phyloP scores from a whole-genome alignment of 768 basidiomycete species.

The Termitomyces sp. region DNA sequence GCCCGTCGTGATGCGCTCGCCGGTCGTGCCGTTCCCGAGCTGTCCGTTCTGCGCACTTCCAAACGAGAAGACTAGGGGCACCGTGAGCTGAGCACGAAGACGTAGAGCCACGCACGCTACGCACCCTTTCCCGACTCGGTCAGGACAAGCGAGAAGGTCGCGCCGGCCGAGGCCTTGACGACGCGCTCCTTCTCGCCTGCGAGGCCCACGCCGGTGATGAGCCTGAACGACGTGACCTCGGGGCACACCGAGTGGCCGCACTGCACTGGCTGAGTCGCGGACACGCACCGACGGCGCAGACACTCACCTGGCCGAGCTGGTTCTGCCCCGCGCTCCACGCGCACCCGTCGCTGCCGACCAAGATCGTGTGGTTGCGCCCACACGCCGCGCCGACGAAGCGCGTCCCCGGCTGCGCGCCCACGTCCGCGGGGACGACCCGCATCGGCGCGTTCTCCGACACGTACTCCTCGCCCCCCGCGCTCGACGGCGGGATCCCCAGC shows the following conservation, averaged over 20 bases:
- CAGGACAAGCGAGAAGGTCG: slow-evolving; percentile 80
- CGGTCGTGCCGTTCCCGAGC: slow-evolving; percentile 87
- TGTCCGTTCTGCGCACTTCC: slow-evolving; percentile 94
- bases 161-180: slow-evolving; percentile 74
- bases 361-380: slow-evolving; percentile 76
- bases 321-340: slow-evolving; percentile 88
- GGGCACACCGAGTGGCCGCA: slow-evolving; percentile 68
- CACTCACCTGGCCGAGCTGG: slow-evolving; percentile 70
- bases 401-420: slow-evolving; percentile 56
- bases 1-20: slow-evolving; percentile 85
- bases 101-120: slow-evolving; percentile 11
- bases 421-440: slow-evolving; percentile 50
- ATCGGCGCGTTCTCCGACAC: slow-evolving; percentile 77
- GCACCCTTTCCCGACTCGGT: slow-evolving; percentile 79
- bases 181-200: slow-evolving; percentile 62
- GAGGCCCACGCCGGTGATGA: slow-evolving; percentile 54
- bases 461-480: slow-evolving; percentile 46
- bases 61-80: slow-evolving; percentile 71
- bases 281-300: background rate
- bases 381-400: slow-evolving; percentile 81
- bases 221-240: slow-evolving; percentile 65
- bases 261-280: too few species aligned
- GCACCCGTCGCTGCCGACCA: slow-evolving; percentile 78
- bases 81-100: background rate
- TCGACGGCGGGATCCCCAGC: slow-evolving; percentile 43